Conservation (phyloP, 495 filamentous ascomycete genomes). For the Talaromyces borbonicus region DNA sequence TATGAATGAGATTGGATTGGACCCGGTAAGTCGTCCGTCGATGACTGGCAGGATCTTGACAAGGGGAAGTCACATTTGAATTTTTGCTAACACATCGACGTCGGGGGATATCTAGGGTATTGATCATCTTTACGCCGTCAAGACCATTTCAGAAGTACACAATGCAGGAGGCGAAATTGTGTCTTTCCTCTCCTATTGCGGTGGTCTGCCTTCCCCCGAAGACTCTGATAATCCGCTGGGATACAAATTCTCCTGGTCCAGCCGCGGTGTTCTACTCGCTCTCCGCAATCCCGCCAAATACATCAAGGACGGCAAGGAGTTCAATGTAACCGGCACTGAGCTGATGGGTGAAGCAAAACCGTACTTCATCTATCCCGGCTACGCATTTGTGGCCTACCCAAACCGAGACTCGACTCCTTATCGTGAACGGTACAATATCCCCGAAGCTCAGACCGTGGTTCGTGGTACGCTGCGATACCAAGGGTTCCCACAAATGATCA, state of each 20-base stretch:
- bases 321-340: constrained; percentile 49
- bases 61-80: too few relatives aligned
- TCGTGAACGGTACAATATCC: constrained; percentile 82
- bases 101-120: constrained; percentile 45
- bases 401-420: constrained; percentile 86
- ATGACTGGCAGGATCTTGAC: constrained; percentile 2
- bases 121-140: constrained; percentile 80
- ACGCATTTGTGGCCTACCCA: constrained; percentile 84
- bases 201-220: constrained; percentile 78
- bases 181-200: constrained; percentile 79
- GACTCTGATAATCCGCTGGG: constrained; percentile 83
- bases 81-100: constrained; percentile 12
- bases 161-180: constrained; percentile 75
- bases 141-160: constrained; percentile 76
- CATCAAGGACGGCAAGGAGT: constrained; percentile 67
- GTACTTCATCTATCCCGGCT: constrained; percentile 84
- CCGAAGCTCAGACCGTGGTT: constrained; percentile 52
- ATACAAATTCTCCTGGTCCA: constrained; percentile 90
- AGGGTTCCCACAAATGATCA: constrained; percentile 83
- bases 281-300: constrained; percentile 76
- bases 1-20: constrained; percentile 94
- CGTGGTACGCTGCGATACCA: constrained; percentile 73
- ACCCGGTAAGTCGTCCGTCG: constrained; percentile 23
- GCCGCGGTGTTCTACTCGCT: constrained; percentile 80
- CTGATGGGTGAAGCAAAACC: constrained; percentile 85